Conservation (phyloP, 768 basidiomycete species). For the Tricholoma saponaceum region DNA sequence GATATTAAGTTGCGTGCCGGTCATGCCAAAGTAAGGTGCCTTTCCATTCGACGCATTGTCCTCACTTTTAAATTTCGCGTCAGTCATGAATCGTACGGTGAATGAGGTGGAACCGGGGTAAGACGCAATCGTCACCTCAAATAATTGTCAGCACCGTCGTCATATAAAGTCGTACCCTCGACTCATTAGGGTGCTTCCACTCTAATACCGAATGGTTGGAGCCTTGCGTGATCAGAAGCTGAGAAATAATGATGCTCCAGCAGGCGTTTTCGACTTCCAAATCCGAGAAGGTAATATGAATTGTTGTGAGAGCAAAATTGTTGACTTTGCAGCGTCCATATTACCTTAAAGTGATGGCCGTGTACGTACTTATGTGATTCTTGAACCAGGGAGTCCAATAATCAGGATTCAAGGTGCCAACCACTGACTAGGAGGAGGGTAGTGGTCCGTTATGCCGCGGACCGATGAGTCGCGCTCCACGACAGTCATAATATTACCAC, state of each 20-base stretch:
- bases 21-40: constrained; percentile 40
- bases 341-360: too few relatives aligned
- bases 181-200: neutral
- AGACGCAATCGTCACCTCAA: neutral
- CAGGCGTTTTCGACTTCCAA: too few relatives aligned
- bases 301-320: too few relatives aligned
- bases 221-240: neutral
- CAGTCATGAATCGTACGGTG: neutral
- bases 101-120: neutral
- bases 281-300: too few relatives aligned
- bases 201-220: neutral
- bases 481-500: neutral
- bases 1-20: constrained; percentile 37
- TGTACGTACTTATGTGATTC: too few relatives aligned
- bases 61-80: neutral
- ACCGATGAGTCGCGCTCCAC: neutral
- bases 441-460: neutral
- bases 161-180: neutral
- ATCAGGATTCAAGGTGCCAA: too few relatives aligned
- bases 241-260: neutral
- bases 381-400: too few relatives aligned
- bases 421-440: too few relatives aligned
- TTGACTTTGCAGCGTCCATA: too few relatives aligned
- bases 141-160: neutral
- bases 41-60: constrained; percentile 2